A percentile compares a stretch with the other conserved stretches of the same genome.
Evolutionary conservation across 495 filamentous ascomycete species (phyloP).

Genomic region (Neurospora discreta): DNA sequence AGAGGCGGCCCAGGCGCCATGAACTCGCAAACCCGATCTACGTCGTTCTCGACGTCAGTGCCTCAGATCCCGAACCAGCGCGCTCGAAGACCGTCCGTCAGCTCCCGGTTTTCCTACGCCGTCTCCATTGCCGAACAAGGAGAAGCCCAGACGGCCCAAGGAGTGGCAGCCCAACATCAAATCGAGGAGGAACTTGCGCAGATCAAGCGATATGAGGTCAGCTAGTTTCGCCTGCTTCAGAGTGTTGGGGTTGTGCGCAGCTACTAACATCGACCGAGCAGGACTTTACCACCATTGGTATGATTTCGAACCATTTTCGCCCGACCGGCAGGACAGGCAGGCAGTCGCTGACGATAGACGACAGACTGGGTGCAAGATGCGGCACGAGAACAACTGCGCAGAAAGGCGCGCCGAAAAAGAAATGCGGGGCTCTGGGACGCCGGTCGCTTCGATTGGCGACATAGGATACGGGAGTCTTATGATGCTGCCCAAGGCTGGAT

Average conservation of each 20-base stretch:
- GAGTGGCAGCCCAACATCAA: conserved; percentile 40
- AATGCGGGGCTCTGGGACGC: conserved; percentile 65
- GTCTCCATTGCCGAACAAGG: conserved; percentile 53
- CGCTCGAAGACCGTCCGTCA: conserved; percentile 48
- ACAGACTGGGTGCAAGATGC: conserved; percentile 96
- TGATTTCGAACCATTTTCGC: not conserved
- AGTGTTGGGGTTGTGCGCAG: not conserved
- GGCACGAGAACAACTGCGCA: conserved; percentile 73
- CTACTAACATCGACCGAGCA: conserved; percentile 6
- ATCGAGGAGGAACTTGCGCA: conserved; percentile 93
- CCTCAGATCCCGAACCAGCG: conserved; percentile 27
- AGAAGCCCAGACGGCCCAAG: conserved; percentile 33
- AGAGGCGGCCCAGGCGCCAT: conserved; percentile 20
- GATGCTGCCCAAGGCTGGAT: conserved; percentile 98
- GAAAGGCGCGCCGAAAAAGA: conserved; percentile 62
- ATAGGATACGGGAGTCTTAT: conserved; percentile 75
- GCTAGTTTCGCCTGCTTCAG: not conserved
- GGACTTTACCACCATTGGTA: conserved; percentile 87
- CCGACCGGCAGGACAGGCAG: no score
- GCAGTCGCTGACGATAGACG: conserved; percentile 2
- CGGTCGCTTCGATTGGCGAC: conserved; percentile 67
- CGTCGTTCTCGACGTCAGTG: conserved; percentile 36
- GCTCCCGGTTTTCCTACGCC: conserved; percentile 59
- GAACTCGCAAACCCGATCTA: conserved; percentile 30
- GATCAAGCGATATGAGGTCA: conserved; percentile 90